Percentiles rank a stretch among this genome's conserved stretches.
Conservation (phyloP, 768 basidiomycete species). For the Russula emetica region DNA sequence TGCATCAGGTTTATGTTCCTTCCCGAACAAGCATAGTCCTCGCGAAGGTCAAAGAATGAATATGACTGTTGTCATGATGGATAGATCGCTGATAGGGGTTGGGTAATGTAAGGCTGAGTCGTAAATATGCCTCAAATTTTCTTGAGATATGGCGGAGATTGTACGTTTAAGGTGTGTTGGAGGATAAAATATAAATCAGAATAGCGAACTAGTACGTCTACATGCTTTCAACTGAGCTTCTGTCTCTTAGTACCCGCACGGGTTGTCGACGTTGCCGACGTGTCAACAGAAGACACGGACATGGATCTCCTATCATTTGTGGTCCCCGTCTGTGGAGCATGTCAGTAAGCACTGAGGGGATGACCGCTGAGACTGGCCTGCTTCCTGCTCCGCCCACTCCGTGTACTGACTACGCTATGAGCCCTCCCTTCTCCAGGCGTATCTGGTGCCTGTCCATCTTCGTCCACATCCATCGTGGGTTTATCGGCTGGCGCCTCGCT, state of each 20-base stretch:
- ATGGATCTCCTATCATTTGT: constrained; percentile 51
- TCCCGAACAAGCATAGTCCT: constrained; percentile 64
- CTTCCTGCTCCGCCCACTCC: constrained; percentile 49
- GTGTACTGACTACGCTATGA: constrained; percentile 49
- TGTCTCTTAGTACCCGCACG: constrained; percentile 29
- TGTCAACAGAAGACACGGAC: constrained; percentile 75
- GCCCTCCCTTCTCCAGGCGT: constrained; percentile 58
- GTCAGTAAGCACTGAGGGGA: constrained; percentile 14
- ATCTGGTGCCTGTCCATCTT: constrained; percentile 39
- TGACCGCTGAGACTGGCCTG: constrained; percentile 42
- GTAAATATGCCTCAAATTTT: constrained; percentile 3
- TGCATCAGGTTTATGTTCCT: constrained; percentile 62
- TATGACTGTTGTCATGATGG: neutral
- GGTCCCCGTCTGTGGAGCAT: constrained; percentile 21
- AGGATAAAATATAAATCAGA: constrained; percentile 13
- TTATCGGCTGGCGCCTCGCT: constrained; percentile 40
- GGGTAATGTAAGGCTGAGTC: neutral
- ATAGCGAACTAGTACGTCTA: constrained; percentile 7
- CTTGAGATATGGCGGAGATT: constrained; percentile 4
- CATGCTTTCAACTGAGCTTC: constrained; percentile 24
- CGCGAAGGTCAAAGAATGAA: constrained; percentile 37
- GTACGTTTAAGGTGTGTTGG: neutral
- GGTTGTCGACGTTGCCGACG: constrained; percentile 32
- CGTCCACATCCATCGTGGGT: constrained; percentile 36
- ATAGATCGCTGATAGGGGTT: neutral